These are phyloP conservation scores for Rubus idaeus DNA, from an alignment of 306 rosid genomes.

Conservation along the genomic window DNA sequence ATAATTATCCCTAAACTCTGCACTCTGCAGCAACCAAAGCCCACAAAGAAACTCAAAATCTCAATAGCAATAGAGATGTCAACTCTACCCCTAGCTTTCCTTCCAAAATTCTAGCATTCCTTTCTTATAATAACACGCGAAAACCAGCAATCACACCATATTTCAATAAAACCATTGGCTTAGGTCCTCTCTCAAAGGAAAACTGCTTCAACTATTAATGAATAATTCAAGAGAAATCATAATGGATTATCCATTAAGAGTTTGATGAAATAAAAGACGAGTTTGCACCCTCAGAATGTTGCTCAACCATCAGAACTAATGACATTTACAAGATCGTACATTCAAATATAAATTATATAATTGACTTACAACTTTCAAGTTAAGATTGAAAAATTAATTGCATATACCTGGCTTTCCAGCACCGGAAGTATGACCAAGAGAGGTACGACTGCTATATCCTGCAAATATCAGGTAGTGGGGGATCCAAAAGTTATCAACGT, in stretches of 20 bases:
- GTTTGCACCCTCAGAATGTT: not conserved
- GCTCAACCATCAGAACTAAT: not conserved
- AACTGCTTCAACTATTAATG: not conserved
- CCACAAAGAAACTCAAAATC: not conserved
- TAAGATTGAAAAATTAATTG: not conserved
- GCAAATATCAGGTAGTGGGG: constrained; percentile 48
- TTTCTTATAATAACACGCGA: not conserved
- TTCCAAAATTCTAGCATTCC: not conserved
- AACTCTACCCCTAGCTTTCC: not conserved
- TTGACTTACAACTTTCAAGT: not conserved
- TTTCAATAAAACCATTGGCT: not conserved
- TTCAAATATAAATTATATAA: not conserved
- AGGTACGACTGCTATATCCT: constrained; percentile 99
- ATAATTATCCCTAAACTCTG: too few species aligned
- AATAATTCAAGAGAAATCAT: not conserved
- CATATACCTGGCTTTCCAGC: constrained; percentile 91
- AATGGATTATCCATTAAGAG: not conserved
- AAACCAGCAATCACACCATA: not conserved
- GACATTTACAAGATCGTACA: not conserved
- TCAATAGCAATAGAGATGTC: not conserved
- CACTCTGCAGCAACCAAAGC: not conserved
- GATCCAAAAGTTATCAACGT: constrained; percentile 31
- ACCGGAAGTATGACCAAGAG: constrained; percentile 96
- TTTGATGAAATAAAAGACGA: not conserved
- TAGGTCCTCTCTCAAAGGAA: not conserved